Evolutionary conservation across 2,329 filamentous ascomycete species (phyloP).

Genomic region (Ampelomyces quisqualis): DNA sequence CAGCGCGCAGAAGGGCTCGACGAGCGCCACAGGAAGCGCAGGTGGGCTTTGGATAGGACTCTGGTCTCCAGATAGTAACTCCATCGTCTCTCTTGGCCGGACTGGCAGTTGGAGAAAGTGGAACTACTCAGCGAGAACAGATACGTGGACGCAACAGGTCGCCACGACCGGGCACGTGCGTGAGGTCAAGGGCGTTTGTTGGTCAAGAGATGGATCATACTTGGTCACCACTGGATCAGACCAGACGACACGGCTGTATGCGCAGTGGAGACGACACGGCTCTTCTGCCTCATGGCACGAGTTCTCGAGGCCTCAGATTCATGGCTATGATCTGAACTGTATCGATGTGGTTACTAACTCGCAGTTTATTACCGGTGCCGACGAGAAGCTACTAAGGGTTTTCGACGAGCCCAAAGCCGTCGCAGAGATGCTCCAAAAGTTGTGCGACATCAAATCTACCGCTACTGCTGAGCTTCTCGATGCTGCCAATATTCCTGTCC

Average conservation of each 20-base stretch:
- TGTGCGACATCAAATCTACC: conserved; percentile 59
- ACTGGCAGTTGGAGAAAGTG: conserved; percentile 94
- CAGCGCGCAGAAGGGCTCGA: conserved; percentile 90
- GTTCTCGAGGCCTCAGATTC: conserved; percentile 92
- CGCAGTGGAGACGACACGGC: conserved; percentile 65
- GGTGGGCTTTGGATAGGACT: conserved; percentile 96
- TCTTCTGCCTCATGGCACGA: conserved; percentile 76
- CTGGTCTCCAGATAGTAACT: conserved; percentile 77
- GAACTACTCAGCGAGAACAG: conserved; percentile 61
- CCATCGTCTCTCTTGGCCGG: conserved; percentile 78
- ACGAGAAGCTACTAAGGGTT: conserved; percentile 96
- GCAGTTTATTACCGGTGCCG: conserved; percentile 89
- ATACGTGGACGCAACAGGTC: conserved; percentile 74
- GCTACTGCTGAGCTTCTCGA: conserved; percentile 61
- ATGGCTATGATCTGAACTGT: conserved; percentile 97
- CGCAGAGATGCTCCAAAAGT: conserved; percentile 67
- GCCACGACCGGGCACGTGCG: conserved; percentile 82
- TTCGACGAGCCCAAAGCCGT: conserved; percentile 87
- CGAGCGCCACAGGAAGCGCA: conserved; percentile 91
- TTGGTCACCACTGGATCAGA: conserved; percentile 86
- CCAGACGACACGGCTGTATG: conserved; percentile 87
- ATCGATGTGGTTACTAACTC: conserved; percentile 71
- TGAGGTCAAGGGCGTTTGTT: conserved; percentile 77
- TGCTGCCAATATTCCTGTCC: conserved; percentile 89
- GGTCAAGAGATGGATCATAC: conserved; percentile 80